A percentile compares a stretch with the other conserved stretches of the same genome.
Evolutionary conservation across 2,329 filamentous ascomycete genomes (phyloP).

Genomic region (Trichophyton schoenleinii): DNA sequence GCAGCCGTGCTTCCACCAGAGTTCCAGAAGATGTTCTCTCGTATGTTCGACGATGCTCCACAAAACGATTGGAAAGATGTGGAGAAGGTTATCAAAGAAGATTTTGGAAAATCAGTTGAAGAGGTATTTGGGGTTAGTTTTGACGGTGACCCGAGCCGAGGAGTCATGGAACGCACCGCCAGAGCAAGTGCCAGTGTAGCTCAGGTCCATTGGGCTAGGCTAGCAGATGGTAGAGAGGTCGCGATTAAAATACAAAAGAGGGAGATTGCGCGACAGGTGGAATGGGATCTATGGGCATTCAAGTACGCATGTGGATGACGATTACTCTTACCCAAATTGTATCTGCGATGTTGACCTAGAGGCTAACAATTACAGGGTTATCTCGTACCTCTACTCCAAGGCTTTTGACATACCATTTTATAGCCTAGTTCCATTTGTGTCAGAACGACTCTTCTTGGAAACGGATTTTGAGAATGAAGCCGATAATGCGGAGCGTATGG

Average conservation of each 20-base stretch:
- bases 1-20: slow-evolving; percentile 83
- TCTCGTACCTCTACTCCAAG: slow-evolving; percentile 68
- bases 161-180: slow-evolving; percentile 58
- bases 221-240: slow-evolving; percentile 78
- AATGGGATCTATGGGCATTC: slow-evolving; percentile 93
- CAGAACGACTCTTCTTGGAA: slow-evolving; percentile 80
- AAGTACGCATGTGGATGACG: slow-evolving; percentile 42
- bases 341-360: background rate
- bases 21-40: slow-evolving; percentile 89
- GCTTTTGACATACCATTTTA: slow-evolving; percentile 93
- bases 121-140: slow-evolving; percentile 91
- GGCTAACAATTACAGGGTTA: slow-evolving; percentile 42
- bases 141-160: slow-evolving; percentile 48
- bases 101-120: slow-evolving; percentile 74
- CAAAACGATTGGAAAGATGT: slow-evolving; percentile 82
- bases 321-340: background rate
- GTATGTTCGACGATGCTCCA: slow-evolving; percentile 96
- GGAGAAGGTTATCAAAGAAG: slow-evolving; percentile 70
- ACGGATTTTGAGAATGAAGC: slow-evolving; percentile 93
- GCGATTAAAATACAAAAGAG: slow-evolving; percentile 95
- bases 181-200: slow-evolving; percentile 78
- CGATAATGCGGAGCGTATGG: slow-evolving; percentile 75
- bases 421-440: slow-evolving; percentile 80
- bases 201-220: slow-evolving; percentile 86
- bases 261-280: slow-evolving; percentile 81